Percentiles rank a stretch among this genome's conserved stretches.
Conservation (phyloP, 2,329 filamentous ascomycete species). For the Fusarium euwallaceae region DNA sequence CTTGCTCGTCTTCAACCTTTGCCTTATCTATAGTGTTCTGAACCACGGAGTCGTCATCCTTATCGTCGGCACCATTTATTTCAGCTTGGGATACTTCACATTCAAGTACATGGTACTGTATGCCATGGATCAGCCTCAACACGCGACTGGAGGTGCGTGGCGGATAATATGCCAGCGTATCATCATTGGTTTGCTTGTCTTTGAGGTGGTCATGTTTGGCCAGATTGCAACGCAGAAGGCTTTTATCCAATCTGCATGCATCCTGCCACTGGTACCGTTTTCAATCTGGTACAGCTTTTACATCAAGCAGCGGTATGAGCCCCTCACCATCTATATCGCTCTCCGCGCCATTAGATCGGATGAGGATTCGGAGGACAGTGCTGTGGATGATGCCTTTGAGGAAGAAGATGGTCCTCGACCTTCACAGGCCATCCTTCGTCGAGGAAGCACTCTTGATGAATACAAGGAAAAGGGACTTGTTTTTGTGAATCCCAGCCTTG, state of each 20-base stretch:
- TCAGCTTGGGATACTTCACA: slow-evolving; percentile 84
- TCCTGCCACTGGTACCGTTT: slow-evolving; percentile 81
- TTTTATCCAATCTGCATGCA: slow-evolving; percentile 77
- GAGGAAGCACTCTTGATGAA: slow-evolving; percentile 79
- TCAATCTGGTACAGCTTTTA: slow-evolving; percentile 93
- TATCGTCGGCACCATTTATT: slow-evolving; percentile 86
- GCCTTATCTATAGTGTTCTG: slow-evolving; percentile 92
- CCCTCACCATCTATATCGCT: slow-evolving; percentile 92
- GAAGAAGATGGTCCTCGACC: slow-evolving; percentile 55
- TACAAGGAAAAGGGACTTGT: slow-evolving; percentile 75
- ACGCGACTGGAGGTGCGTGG: slow-evolving; percentile 94
- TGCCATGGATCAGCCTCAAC: slow-evolving; percentile 97
- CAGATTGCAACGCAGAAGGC: slow-evolving; percentile 82
- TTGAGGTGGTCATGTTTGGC: slow-evolving; percentile 91
- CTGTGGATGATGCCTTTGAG: slow-evolving; percentile 55
- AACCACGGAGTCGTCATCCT: slow-evolving; percentile 84
- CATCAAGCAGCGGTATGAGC: slow-evolving; percentile 84
- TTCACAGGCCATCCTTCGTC: slow-evolving; percentile 59
- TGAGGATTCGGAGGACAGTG: slow-evolving; percentile 58
- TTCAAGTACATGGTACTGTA: slow-evolving; percentile 99
- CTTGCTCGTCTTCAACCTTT: slow-evolving; percentile 93
- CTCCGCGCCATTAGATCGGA: slow-evolving; percentile 81
- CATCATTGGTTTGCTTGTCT: slow-evolving; percentile 86
- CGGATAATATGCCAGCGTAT: slow-evolving; percentile 95
- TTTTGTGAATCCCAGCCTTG: slow-evolving; percentile 83